Base-by-base conservation (phyloP, 2,329 filamentous ascomycete species). In the Paecilomyces sp. region DNA sequence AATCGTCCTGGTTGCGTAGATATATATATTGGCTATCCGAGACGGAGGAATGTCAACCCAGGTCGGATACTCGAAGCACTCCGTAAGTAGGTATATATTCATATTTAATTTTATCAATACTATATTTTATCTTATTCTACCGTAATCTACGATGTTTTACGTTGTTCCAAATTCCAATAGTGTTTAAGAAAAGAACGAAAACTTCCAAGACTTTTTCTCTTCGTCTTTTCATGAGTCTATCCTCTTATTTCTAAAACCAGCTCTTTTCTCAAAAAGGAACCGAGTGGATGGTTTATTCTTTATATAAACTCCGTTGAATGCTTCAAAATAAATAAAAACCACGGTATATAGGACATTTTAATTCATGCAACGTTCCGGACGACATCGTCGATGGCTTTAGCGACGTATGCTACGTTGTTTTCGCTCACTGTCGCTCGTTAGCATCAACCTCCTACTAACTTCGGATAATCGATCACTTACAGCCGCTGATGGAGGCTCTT, bases 341-440 rank as follows among this genome's bases (percentile, higher is more conserved):
- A 18, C 4, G 41, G 41, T 3, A 18, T 47, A 47, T 47, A 18
- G 15, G 15, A 18, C 25, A 25, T 30, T 24, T 13, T 5, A n/a
- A 34, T 54, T 61, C 60, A 70, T 58, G 65, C 67, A 55, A 72
- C 67, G 59, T 71, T 74, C 28, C 74, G 72, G 53, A 76, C 70
- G 15, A 75, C 69, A 54, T 73, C 68, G 61, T 76, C 68, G 36
- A 76, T 73, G 50, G 73, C 72, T 54, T 70, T 67, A 4, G 75
- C 75, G 15, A 77, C 72, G 63, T 76, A 76, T 31, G 62, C 63
- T 56, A 76, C 74, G 55, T 77, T 77, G 57, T 72, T 73, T 57
- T 73, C 62, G 65, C 72, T 77, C 66, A 77, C 73, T 75, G 55
- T 55, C 18, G n/a, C 54, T 58, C 53, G 60, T 59, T 52, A 57